phyloP scores from a whole-genome alignment of 169 alveolate genomes.

The Plasmodium gonderi region DNA sequence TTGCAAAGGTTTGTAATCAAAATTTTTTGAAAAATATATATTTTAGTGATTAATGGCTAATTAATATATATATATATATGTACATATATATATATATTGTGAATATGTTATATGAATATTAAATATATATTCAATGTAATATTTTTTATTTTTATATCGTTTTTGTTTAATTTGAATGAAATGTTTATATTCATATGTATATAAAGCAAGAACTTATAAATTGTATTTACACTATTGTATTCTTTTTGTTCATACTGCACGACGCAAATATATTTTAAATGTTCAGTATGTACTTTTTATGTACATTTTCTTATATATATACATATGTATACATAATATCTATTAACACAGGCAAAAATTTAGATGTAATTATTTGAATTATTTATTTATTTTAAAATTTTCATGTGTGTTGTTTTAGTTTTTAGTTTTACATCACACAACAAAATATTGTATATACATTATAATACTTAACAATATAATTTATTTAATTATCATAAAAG shows the following conservation, averaged over 20 bases:
- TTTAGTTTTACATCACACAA: background rate
- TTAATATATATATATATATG: too few species aligned
- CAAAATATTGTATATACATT: background rate
- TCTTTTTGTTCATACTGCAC: background rate
- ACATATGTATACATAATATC: background rate
- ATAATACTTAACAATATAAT: background rate
- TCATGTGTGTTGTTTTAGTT: slow-evolving; percentile 3
- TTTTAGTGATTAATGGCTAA: background rate
- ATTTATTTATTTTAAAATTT: background rate
- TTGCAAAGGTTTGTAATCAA: background rate
- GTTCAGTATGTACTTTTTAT: background rate
- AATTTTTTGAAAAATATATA: background rate
- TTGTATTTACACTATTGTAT: background rate
- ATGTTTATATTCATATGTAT: background rate
- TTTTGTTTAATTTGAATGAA: background rate
- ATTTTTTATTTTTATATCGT: background rate
- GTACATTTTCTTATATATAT: background rate
- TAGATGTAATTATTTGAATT: background rate
- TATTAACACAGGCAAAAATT: background rate
- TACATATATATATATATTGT: background rate
- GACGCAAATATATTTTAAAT: background rate
- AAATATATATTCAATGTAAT: background rate
- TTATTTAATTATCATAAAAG: background rate
- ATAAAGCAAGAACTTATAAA: background rate
- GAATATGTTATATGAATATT: background rate